Percentiles rank a stretch among this genome's conserved stretches.
phyloP scores from a whole-genome alignment of 2,329 filamentous ascomycete species.

The Diaporthe batatas region DNA sequence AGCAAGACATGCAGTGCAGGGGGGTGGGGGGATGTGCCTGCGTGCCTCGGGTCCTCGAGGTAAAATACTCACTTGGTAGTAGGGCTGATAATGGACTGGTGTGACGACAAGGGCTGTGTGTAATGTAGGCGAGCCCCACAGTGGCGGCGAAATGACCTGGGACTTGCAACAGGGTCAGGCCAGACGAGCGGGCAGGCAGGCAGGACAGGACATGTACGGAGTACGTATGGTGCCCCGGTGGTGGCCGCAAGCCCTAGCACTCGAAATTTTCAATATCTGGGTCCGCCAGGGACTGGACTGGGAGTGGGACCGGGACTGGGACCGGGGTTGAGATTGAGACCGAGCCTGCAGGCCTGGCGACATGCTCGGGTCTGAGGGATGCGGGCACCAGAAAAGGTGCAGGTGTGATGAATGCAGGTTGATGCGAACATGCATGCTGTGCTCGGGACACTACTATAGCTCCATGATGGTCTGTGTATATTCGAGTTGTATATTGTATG shows the following conservation, averaged over 20 bases:
- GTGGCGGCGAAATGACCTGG: background rate
- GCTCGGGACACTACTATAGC: too few relatives aligned
- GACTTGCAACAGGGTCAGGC: background rate
- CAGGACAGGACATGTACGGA: background rate
- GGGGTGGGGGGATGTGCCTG: slow-evolving; percentile 25
- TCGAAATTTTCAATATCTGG: slow-evolving; percentile 38
- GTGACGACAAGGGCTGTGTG: background rate
- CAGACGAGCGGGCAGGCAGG: background rate
- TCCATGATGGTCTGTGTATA: background rate
- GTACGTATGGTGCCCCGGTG: background rate
- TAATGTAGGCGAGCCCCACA: slow-evolving; percentile 15
- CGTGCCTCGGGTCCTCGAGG: slow-evolving; percentile 2
- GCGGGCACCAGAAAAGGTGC: background rate
- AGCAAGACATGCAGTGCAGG: slow-evolving; percentile 5
- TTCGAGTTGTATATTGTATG: too few relatives aligned
- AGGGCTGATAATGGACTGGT: slow-evolving; percentile 14
- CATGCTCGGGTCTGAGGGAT: slow-evolving; percentile 23
- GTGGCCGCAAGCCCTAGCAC: slow-evolving; percentile 14
- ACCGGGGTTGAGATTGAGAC: background rate
- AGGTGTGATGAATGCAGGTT: background rate
- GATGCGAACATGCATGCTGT: background rate
- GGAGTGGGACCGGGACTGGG: background rate
- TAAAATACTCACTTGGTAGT: background rate
- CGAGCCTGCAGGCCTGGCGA: slow-evolving; percentile 8
- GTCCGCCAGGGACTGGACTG: slow-evolving; percentile 21